phyloP scores from a whole-genome alignment of 2,329 filamentous ascomycete species.

The Graphiopsis chlorocephala region DNA sequence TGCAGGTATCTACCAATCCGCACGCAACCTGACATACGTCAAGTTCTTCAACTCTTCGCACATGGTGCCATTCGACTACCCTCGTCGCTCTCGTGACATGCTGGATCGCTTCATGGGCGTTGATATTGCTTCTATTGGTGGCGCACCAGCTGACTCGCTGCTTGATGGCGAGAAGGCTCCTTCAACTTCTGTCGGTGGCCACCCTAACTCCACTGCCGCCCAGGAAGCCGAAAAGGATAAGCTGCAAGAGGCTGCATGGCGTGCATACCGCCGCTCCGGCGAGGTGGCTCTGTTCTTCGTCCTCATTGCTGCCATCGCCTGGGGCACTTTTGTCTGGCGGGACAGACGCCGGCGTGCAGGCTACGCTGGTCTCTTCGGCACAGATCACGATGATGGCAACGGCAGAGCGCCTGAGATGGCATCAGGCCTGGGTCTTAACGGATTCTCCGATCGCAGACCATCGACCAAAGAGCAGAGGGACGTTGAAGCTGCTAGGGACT shows the following conservation, averaged over 20 bases:
- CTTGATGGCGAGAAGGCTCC: conserved; percentile 75
- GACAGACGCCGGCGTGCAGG: conserved; percentile 49
- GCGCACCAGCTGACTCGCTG: conserved; percentile 70
- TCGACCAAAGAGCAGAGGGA: conserved; percentile 45
- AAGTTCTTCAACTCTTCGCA: conserved; percentile 94
- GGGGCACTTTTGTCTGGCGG: conserved; percentile 69
- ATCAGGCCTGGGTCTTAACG: conserved; percentile 40
- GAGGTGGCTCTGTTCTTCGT: conserved; percentile 83
- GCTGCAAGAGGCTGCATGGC: conserved; percentile 82
- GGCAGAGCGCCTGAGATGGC: conserved; percentile 43
- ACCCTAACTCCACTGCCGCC: conserved; percentile 66
- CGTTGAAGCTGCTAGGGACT: conserved; percentile 58
- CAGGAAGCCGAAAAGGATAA: conserved; percentile 67
- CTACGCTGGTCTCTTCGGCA: conserved; percentile 43
- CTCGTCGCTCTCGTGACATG: conserved; percentile 88
- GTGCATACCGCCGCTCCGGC: conserved; percentile 82
- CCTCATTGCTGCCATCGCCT: conserved; percentile 66
- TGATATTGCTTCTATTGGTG: conserved; percentile 85
- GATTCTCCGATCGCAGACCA: conserved; percentile 29
- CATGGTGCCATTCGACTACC: conserved; percentile 96
- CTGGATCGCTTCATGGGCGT: conserved; percentile 93
- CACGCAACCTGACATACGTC: conserved; percentile 92
- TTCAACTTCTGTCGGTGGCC: conserved; percentile 41
- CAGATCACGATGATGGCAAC: conserved; percentile 40
- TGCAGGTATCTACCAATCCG: conserved; percentile 90